Conservation (phyloP, 345 rosid genomes). For the Turritis glabra region DNA sequence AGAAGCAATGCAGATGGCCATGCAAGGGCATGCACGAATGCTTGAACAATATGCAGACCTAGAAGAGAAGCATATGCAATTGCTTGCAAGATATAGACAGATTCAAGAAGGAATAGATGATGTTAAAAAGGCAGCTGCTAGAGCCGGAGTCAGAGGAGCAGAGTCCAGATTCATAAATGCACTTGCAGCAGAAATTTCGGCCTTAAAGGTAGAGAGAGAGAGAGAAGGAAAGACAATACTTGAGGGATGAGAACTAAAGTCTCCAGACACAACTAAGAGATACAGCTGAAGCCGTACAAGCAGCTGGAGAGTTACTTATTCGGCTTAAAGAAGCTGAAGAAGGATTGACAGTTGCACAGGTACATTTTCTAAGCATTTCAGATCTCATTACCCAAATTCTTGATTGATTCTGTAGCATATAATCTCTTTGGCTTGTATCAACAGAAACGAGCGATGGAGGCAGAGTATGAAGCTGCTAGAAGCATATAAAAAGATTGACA, state of each 20-base stretch:
- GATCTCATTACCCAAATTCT: too few species aligned
- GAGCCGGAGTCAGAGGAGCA: background rate
- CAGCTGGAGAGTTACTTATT: slow-evolving; percentile 84
- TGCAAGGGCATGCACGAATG: background rate
- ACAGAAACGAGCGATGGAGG: slow-evolving; percentile 62
- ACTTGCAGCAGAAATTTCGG: background rate
- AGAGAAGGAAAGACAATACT: background rate
- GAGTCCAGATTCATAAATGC: background rate
- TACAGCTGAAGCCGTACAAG: slow-evolving; percentile 90
- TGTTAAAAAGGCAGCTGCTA: background rate
- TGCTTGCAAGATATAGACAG: background rate
- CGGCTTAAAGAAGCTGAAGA: slow-evolving; percentile 92
- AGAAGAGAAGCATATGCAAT: background rate
- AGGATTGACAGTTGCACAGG: slow-evolving; percentile 63
- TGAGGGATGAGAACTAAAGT: background rate
- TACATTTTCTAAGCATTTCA: slow-evolving; percentile 10
- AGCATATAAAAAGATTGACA: slow-evolving; percentile 52
- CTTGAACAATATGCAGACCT: background rate
- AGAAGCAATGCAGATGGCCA: background rate
- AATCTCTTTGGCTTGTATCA: background rate
- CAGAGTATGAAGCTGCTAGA: slow-evolving; percentile 62
- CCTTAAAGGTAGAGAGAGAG: background rate
- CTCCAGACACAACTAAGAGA: slow-evolving; percentile 64
- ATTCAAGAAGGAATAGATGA: background rate
- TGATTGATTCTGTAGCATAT: background rate